phyloP scores from a whole-genome alignment of 805 yeast genomes.

The Henningerozyma blattae region DNA sequence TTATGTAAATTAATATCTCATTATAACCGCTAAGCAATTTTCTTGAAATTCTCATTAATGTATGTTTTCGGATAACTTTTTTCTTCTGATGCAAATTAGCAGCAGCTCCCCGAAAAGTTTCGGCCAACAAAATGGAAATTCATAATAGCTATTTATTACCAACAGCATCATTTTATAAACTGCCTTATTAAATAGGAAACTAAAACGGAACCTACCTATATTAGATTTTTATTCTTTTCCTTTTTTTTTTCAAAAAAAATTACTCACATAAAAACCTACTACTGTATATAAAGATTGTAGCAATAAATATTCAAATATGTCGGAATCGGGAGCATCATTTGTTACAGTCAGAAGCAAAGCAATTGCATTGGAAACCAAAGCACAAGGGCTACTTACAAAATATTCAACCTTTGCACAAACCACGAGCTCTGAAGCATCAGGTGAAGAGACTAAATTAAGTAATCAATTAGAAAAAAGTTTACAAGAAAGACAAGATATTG shows the following conservation, averaged over 20 bases:
- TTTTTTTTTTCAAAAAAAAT: background rate
- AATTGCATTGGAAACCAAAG: constrained; percentile 57
- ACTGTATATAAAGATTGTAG: no score
- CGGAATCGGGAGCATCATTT: constrained; percentile 29
- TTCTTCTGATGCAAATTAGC: no score
- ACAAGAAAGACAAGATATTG: constrained; percentile 39
- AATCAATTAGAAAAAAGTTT: constrained; percentile 40
- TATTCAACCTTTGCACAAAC: constrained; percentile 45
- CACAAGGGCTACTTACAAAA: constrained; percentile 39
- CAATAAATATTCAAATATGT: background rate
- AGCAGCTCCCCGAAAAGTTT: no score
- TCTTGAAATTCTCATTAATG: no score
- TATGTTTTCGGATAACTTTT: no score
- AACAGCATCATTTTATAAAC: no score
- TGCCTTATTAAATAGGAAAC: background rate
- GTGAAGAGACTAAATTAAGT: constrained; percentile 36
- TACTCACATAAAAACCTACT: background rate
- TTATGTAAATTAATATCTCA: no score
- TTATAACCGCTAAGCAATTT: no score
- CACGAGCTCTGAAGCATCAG: constrained; percentile 34
- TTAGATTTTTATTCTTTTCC: background rate
- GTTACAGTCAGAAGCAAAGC: constrained; percentile 59
- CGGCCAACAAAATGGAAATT: no score
- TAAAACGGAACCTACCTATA: background rate
- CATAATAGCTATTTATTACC: no score